Base-by-base conservation (phyloP, 129 eudicot species). In the Rutidosis leptorrhynchoides region DNA sequence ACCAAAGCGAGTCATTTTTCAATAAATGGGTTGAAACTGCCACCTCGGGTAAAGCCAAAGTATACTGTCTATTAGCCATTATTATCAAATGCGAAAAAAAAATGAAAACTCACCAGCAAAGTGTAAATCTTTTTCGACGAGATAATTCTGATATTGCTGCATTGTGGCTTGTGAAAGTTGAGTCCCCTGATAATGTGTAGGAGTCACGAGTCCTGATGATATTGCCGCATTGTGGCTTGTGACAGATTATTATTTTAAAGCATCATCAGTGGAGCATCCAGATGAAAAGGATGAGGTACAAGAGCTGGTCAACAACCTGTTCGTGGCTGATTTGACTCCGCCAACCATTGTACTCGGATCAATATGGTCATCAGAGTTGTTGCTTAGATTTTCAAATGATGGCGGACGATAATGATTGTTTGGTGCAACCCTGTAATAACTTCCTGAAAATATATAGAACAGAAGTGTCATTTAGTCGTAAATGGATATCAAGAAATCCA, bases 211-310 rank as follows among this genome's bases (percentile, higher is more conserved):
- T 26, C 74, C 73, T 7, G 90, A 58, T 64, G n/a, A n/a, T 80
- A 90, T 70, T 58, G 79, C 74, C 78, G 89, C 79, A 81, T n/a
- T n/a, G n/a, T n/a, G n/a, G n/a, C n/a, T n/a, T n/a, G n/a, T 80
- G 72, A 77, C 28, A 53, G 35, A 79, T 87, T 85, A 85, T 27
- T 67, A 77, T 46, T 81, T 82, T 60, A 80, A 32, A 56, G 83
- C 83, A 7, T 80, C 92, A 5, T 83, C 81, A 23, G 62, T 62
- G 21, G 65, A 70, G 48, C 67, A 43, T 40, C 65, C 65, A 42
- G 74, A 65, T 57, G 77, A 35, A 62, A 46, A 71, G 52, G 76
- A 61, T 46, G 76, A 68, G 4, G 77, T 30, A 83, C 87, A 72
- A 55, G 88, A 68, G 75, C 71, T 82, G 76, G 52, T 77, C 28